Evolutionary conservation across 345 rosid genomes (phyloP), one percentile per base, ranked within the genome.

Genomic region (Nephelium lappaceum): DNA sequence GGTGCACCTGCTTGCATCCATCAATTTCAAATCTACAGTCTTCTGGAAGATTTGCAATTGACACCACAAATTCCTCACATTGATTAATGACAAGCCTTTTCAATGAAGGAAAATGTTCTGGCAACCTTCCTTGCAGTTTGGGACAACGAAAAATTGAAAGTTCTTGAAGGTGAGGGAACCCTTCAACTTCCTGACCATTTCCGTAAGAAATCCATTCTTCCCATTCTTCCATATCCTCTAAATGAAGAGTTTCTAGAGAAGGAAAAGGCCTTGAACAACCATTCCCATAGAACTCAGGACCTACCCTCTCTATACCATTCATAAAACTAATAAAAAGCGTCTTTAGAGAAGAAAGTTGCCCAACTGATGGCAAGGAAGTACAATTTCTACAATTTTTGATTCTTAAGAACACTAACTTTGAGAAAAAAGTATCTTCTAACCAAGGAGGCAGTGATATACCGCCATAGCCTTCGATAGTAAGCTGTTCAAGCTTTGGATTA

Each of bases 391-490:
- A 87, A 80, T 66, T 71, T 2, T 72, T 64, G 6, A 88, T 79
- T 63, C 69, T 23, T 61, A 88, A 5, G 1, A 77, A 75, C 4
- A 74, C 23, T 11, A 85, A 72, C 43, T 78, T 19, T 18, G 55
- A 43, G 77, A 82, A 82, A 31, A 77, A 84, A 72, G 69, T 27
- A 75, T 76, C 83, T 62, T 82, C 84, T 36, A 88, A 27, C 91
- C 87, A 88, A 11, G 53, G 38, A n/a, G 89, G 88, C 58, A 85
- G 81, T 25, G 31, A 57, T 36, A 64, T 47, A 49, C 93, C 89
- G 27, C 79, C 69, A 74, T 78, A 88, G 31, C 73, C 62, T 31
- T 51, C 67, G 24, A 87, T 84, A 60, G 66, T 31, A 39, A 90
- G 69, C 57, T 23, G 80, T 47, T 68, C 78, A 81, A 90, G 80